Conservation (phyloP, 2,329 filamentous ascomycete genomes). For the Penicillium digitatum region DNA sequence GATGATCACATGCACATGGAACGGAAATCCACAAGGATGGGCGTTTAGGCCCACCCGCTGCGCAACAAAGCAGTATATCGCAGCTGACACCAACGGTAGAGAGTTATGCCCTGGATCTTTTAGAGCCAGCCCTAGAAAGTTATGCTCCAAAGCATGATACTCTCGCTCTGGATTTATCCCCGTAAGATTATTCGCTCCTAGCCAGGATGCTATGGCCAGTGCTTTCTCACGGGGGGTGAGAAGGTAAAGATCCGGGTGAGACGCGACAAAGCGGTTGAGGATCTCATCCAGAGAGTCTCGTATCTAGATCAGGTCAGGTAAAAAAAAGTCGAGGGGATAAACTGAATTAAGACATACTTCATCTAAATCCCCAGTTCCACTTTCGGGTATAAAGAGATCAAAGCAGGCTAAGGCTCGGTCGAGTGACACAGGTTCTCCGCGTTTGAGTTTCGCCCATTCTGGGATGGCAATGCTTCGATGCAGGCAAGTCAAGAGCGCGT, state of each 20-base stretch:
- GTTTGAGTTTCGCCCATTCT: conserved; percentile 63
- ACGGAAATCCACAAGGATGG: conserved; percentile 74
- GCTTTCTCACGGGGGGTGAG: conserved; percentile 66
- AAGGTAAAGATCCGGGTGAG: conserved; percentile 52
- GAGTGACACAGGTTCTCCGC: conserved; percentile 54
- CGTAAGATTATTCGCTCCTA: conserved; percentile 64
- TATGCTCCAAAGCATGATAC: conserved; percentile 80
- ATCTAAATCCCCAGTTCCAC: conserved; percentile 67
- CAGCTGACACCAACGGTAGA: conserved; percentile 78
- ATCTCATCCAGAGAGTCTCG: conserved; percentile 62
- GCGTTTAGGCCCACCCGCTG: conserved; percentile 70
- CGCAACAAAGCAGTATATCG: conserved; percentile 80
- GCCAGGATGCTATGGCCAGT: conserved; percentile 62
- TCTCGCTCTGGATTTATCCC: conserved; percentile 65
- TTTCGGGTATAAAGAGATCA: conserved; percentile 81
- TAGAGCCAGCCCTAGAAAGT: conserved; percentile 78
- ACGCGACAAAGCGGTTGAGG: conserved; percentile 53
- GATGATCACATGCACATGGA: conserved; percentile 79
- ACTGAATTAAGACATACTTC: conserved; percentile 51
- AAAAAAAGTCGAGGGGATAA: too few relatives aligned
- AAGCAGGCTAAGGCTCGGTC: conserved; percentile 77
- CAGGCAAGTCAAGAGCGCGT: conserved; percentile 69
- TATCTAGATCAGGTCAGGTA: conserved; percentile 47
- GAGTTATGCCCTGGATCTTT: conserved; percentile 70
- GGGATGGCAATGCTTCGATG: conserved; percentile 75